These are phyloP conservation scores for Gypsophila paniculata DNA, from an alignment of 179 eudicot genomes.

Conservation along the genomic window DNA sequence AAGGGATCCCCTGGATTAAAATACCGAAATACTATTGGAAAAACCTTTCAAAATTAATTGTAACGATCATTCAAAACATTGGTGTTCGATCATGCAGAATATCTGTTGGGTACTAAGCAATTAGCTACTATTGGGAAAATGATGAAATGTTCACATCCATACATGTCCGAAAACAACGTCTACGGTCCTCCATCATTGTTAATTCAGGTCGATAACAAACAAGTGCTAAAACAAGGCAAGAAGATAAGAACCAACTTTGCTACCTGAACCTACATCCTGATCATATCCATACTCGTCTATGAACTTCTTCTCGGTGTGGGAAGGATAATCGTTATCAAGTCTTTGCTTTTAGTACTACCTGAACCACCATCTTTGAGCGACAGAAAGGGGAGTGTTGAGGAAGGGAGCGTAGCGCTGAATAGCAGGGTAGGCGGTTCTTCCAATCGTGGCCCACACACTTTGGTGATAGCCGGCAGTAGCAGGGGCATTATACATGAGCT, in stretches of 20 bases:
- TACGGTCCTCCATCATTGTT: background rate
- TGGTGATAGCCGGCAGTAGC: conserved; percentile 78
- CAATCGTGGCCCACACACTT: conserved; percentile 75
- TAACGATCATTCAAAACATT: too few species aligned
- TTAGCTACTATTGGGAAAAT: too few species aligned
- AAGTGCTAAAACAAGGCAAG: too few species aligned
- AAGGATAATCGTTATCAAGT: background rate
- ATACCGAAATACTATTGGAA: too few species aligned
- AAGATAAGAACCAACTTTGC: background rate
- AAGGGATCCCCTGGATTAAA: too few species aligned
- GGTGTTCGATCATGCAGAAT: too few species aligned
- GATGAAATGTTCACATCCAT: too few species aligned
- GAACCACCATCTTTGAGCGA: conserved; percentile 83
- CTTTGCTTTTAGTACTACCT: conserved; percentile 33
- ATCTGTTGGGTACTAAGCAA: too few species aligned
- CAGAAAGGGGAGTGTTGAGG: conserved; percentile 57
- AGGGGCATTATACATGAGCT: conserved; percentile 94
- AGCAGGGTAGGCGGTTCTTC: conserved; percentile 50
- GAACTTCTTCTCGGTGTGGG: background rate
- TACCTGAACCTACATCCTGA: conserved; percentile 4
- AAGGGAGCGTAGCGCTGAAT: conserved; percentile 72
- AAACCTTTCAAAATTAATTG: too few species aligned
- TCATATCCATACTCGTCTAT: background rate
- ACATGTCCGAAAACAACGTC: too few species aligned
- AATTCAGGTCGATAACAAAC: background rate